phyloP scores from a whole-genome alignment of 352 stramenopile genomes.

The Thalassiosira tumida region DNA sequence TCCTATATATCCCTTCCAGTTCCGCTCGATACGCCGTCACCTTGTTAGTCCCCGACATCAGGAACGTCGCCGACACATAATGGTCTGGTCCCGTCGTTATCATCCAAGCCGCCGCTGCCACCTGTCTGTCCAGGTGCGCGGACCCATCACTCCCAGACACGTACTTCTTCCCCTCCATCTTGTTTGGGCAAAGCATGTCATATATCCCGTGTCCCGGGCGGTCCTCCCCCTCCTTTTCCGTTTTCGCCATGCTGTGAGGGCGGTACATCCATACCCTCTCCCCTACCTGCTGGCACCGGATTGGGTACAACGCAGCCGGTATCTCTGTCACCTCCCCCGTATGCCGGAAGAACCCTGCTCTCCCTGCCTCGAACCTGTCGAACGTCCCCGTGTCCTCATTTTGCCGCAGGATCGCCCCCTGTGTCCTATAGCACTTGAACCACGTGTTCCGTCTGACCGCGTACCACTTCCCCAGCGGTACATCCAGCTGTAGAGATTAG shows the following conservation, averaged over 20 bases:
- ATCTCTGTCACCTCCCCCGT: not conserved
- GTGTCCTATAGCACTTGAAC: not conserved
- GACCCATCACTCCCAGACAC: constrained; percentile 18
- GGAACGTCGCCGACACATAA: not conserved
- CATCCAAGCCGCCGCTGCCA: constrained; percentile 21
- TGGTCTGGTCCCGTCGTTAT: not conserved
- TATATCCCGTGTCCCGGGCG: not conserved
- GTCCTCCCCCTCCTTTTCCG: not conserved
- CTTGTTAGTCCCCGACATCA: not conserved
- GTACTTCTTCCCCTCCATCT: not conserved
- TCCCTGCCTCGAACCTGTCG: too few relatives aligned
- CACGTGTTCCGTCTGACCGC: not conserved
- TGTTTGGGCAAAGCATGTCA: not conserved
- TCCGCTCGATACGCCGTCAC: constrained; percentile 19
- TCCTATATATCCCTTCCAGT: constrained; percentile 32
- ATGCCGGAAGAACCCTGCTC: not conserved
- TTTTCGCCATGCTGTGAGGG: not conserved
- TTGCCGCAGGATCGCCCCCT: not conserved
- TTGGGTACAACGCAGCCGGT: not conserved
- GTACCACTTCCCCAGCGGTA: not conserved
- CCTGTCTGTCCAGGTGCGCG: not conserved
- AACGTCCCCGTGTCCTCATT: not conserved
- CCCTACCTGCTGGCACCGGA: not conserved
- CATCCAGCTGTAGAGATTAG: not conserved
- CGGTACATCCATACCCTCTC: not conserved